Conservation (phyloP, 352 stramenopile species). For the Phytophthora pluvialis region DNA sequence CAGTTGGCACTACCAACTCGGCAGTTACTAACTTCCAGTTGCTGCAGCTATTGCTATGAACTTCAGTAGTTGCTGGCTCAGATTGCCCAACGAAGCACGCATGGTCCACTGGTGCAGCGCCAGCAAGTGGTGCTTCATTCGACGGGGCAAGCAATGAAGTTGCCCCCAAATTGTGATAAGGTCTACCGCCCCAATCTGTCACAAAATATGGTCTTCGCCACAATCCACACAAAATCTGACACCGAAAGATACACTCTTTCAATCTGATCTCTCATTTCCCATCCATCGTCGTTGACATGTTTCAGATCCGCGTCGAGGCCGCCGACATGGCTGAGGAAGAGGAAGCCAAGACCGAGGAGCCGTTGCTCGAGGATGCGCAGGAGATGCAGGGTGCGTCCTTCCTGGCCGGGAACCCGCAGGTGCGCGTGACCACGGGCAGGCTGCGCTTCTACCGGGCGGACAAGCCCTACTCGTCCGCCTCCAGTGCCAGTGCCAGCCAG, state of each 20-base stretch:
- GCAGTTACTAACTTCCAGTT: not conserved
- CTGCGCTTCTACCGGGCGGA: conserved; percentile 86
- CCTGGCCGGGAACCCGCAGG: conserved; percentile 80
- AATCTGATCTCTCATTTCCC: not conserved
- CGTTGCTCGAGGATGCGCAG: conserved; percentile 21
- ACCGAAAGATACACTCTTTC: not conserved
- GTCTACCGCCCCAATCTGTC: not conserved
- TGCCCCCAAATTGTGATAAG: not conserved
- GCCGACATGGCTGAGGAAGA: conserved; percentile 52
- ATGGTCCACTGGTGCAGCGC: not conserved
- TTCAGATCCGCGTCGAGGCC: conserved; percentile 85
- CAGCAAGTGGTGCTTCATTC: not conserved
- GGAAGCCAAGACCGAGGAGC: conserved; percentile 42
- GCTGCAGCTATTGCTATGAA: too few species aligned
- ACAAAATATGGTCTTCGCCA: conserved; percentile 10
- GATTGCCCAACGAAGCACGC: not conserved
- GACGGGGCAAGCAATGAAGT: too few species aligned
- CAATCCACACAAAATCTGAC: conserved; percentile 10
- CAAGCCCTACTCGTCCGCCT: conserved; percentile 45
- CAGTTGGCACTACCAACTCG: too few species aligned
- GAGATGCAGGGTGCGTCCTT: conserved; percentile 53
- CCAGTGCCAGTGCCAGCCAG: conserved; percentile 20
- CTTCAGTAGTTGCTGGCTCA: not conserved
- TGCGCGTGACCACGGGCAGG: conserved; percentile 77
- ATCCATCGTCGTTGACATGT: conserved; percentile 51